These are phyloP conservation scores for Diplocarpon rosae DNA, from an alignment of 2,329 filamentous ascomycete species.

Conservation along the genomic window DNA sequence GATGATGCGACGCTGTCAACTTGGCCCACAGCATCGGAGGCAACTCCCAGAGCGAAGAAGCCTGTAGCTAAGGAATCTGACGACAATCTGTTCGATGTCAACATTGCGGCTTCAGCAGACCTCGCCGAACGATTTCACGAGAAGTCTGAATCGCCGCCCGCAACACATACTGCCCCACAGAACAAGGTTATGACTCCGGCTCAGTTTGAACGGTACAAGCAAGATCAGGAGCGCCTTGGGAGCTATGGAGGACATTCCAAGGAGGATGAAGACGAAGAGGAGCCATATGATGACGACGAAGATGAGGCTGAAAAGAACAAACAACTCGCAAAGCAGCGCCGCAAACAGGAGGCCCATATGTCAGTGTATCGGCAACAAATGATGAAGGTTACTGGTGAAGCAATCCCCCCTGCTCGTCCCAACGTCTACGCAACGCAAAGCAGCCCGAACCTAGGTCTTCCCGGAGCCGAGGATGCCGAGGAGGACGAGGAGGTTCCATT, in stretches of 20 bases:
- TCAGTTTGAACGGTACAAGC: conserved; percentile 72
- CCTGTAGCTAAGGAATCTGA: conserved; percentile 13
- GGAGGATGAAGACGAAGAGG: conserved; percentile 51
- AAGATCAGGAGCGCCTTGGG: conserved; percentile 56
- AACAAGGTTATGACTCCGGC: conserved; percentile 85
- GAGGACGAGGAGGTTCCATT: conserved; percentile 84
- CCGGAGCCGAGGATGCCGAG: conserved; percentile 40
- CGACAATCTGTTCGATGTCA: conserved; percentile 24
- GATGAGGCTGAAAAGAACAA: conserved; percentile 69
- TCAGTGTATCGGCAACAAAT: conserved; percentile 86
- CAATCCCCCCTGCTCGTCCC: conserved; percentile 39
- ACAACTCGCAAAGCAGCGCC: conserved; percentile 62
- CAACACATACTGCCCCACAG: conserved; percentile 29
- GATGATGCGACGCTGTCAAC: conserved; percentile 12
- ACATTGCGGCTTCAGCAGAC: conserved; percentile 22
- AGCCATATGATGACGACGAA: conserved; percentile 62
- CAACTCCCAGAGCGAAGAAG: conserved; percentile 20
- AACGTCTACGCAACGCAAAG: conserved; percentile 47
- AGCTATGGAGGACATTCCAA: conserved; percentile 33
- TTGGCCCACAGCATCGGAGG: conserved; percentile 17
- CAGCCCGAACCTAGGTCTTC: conserved; percentile 43
- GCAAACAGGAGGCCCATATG: conserved; percentile 84
- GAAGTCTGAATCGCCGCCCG: conserved; percentile 10
- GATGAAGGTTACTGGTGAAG: conserved; percentile 88
- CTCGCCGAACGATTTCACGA: conserved; percentile 23